Percentiles rank a stretch among this genome's conserved stretches.
Conservation (phyloP, 129 eudicot genomes). For the Chrysanthemum lavandulifolium region DNA sequence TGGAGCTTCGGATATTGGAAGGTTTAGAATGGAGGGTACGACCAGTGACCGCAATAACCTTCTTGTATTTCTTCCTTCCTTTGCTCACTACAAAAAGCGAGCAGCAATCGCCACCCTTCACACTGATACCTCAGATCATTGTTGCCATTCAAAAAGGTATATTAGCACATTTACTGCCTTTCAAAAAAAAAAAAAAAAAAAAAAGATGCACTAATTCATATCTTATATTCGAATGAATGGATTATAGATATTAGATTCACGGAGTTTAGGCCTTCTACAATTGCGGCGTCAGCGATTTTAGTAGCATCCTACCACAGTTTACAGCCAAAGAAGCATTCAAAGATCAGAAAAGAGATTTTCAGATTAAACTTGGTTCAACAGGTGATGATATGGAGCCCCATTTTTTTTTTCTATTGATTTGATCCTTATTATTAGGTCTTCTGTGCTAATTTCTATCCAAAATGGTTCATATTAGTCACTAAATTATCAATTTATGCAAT, state of each 20-base stretch:
- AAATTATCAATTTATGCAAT: not conserved
- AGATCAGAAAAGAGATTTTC: not conserved
- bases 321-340: slow-evolving; percentile 5
- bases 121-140: slow-evolving; percentile 11
- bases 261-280: slow-evolving; percentile 21
- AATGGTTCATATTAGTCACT: not conserved
- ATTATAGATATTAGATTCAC: slow-evolving; percentile 14
- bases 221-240: not conserved
- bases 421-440: not conserved
- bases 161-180: not conserved
- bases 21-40: slow-evolving; percentile 1
- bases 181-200: no score
- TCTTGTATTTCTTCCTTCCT: slow-evolving; percentile 9
- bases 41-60: slow-evolving; percentile 15
- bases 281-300: slow-evolving; percentile 23
- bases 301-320: not conserved
- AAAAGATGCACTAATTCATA: not conserved
- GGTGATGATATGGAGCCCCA: not conserved
- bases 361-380: not conserved
- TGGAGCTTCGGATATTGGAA: slow-evolving; percentile 23
- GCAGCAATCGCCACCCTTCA: not conserved
- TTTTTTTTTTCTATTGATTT: not conserved
- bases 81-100: not conserved
- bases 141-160: slow-evolving; percentile 25
- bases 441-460: no score